Conservation (phyloP, 2,329 filamentous ascomycete genomes). For the Nemania sp. region DNA sequence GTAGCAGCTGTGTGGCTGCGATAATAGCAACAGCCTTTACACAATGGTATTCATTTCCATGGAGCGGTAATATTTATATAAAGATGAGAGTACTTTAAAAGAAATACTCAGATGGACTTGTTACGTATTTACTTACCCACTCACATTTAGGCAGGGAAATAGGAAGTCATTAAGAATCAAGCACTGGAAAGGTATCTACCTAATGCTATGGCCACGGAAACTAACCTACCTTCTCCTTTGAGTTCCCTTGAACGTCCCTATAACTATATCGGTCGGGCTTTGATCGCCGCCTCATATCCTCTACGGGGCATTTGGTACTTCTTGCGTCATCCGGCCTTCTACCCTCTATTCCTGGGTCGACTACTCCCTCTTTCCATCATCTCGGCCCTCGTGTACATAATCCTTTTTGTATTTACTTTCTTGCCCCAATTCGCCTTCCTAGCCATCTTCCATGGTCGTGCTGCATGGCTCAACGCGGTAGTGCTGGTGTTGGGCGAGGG, state of each 20-base stretch:
- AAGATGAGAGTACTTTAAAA: too few relatives aligned
- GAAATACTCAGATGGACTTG: too few relatives aligned
- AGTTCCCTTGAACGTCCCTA: constrained; percentile 53
- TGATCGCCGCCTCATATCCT: constrained; percentile 66
- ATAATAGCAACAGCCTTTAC: too few relatives aligned
- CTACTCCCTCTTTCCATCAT: constrained; percentile 85
- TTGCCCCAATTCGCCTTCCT: constrained; percentile 91
- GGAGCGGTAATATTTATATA: too few relatives aligned
- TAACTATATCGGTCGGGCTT: constrained; percentile 59
- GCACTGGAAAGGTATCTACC: background rate
- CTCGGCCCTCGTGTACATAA: constrained; percentile 83
- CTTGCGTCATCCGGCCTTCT: constrained; percentile 79
- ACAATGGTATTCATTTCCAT: too few relatives aligned
- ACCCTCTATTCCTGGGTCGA: constrained; percentile 81
- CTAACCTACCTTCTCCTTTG: constrained; percentile 37
- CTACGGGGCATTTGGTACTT: constrained; percentile 86
- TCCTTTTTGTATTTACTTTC: constrained; percentile 90
- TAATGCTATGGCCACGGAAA: constrained; percentile 44
- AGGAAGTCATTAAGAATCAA: too few relatives aligned
- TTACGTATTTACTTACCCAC: too few relatives aligned
- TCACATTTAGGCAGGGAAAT: too few relatives aligned
- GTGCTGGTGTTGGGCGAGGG: constrained; percentile 89
- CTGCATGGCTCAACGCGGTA: constrained; percentile 90
- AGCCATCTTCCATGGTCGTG: constrained; percentile 85
- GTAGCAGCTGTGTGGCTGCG: too few relatives aligned